These are phyloP conservation scores for Capsicum pubescens DNA, from an alignment of 257 asterid species.

Conservation along the genomic window DNA sequence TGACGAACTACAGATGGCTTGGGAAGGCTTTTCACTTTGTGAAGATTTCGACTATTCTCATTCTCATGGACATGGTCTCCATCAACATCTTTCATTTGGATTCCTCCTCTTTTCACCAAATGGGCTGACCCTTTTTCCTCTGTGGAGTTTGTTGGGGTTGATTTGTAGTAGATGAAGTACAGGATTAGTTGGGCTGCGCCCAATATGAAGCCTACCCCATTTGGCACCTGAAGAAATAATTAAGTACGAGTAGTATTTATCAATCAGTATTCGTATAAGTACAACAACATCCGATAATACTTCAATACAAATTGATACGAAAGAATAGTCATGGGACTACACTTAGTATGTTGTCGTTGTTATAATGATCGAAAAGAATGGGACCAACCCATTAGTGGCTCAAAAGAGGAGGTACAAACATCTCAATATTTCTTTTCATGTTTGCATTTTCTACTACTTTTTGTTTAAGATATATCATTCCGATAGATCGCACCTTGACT, in stretches of 20 bases:
- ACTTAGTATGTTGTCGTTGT: no score
- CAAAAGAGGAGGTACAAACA: not conserved
- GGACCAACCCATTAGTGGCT: no score
- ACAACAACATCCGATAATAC: not conserved
- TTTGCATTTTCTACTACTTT: not conserved
- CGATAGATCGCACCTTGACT: not conserved
- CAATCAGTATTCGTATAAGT: not conserved
- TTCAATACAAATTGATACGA: not conserved
- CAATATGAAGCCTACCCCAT: conserved; percentile 61
- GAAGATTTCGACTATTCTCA: conserved; percentile 32
- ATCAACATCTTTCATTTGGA: conserved; percentile 43
- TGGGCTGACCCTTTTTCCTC: conserved; percentile 47
- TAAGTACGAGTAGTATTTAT: no score
- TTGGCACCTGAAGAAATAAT: conserved; percentile 57
- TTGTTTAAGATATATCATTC: not conserved
- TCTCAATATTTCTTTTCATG: not conserved
- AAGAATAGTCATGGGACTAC: not conserved
- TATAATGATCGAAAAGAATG: no score
- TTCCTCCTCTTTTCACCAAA: not conserved
- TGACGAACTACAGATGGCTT: conserved; percentile 44
- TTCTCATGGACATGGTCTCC: conserved; percentile 26
- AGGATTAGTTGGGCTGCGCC: conserved; percentile 59
- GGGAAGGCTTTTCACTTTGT: conserved; percentile 52
- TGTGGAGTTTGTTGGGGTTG: conserved; percentile 24
- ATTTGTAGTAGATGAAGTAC: conserved; percentile 46